Conservation (phyloP, 331 rosid genomes). For the Pyrus hybrid region DNA sequence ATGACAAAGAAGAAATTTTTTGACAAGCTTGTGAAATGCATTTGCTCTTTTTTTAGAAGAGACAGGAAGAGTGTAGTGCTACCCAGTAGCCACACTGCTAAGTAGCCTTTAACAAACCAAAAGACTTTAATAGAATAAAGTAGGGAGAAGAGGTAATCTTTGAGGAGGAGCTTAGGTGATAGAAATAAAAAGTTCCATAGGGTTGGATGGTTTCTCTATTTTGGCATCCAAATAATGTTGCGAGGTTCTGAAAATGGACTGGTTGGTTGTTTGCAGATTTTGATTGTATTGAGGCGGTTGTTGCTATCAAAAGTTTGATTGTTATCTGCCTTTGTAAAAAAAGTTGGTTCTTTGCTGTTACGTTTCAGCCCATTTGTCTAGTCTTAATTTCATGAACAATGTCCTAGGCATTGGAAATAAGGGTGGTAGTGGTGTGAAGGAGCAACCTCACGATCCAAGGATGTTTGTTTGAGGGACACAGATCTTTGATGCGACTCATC, state of each 20-base stretch:
- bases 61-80: not conserved
- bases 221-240: too few relatives aligned
- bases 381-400: not conserved
- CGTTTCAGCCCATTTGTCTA: not conserved
- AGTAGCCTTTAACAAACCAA: not conserved
- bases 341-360: not conserved
- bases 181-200: not conserved
- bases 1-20: not conserved
- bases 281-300: not conserved
- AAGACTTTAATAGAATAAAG: not conserved
- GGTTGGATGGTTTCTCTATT: too few relatives aligned
- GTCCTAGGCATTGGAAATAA: not conserved
- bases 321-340: not conserved
- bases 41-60: not conserved
- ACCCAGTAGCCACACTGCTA: not conserved
- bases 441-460: not conserved
- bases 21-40: not conserved
- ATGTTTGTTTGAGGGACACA: not conserved
- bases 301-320: not conserved
- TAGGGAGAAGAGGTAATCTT: not conserved
- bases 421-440: not conserved
- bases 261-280: too few relatives aligned
- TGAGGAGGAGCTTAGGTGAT: not conserved
- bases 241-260: not conserved
- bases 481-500: too few relatives aligned